A percentile compares a stretch with the other conserved stretches of the same genome.
Conservation (phyloP, 2,329 filamentous ascomycete species). For the Phyllosticta citrichinensis region DNA sequence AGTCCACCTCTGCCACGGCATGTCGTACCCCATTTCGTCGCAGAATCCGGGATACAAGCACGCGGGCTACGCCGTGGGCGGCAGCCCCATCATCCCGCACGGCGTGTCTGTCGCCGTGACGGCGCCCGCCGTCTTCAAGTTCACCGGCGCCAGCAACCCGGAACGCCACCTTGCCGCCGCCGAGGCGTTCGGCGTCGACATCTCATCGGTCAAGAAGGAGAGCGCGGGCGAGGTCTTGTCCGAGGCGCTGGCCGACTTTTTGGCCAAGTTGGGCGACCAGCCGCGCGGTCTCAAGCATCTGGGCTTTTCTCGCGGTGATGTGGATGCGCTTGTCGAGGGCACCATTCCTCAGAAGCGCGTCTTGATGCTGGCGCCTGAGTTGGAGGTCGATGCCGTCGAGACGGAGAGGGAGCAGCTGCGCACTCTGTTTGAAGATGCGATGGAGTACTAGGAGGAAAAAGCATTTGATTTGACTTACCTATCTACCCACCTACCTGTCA, state of each 20-base stretch:
- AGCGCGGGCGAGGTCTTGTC: conserved; percentile 80
- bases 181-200: conserved; percentile 82
- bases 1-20: conserved; percentile 81
- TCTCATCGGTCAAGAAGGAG: conserved; percentile 77
- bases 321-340: conserved; percentile 81
- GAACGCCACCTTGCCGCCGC: conserved; percentile 84
- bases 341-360: conserved; percentile 89
- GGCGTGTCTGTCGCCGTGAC: conserved; percentile 92
- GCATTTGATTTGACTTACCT: background rate
- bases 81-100: conserved; percentile 77
- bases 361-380: conserved; percentile 76
- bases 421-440: conserved; percentile 35
- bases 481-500: background rate
- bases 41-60: conserved; percentile 91
- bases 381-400: conserved; percentile 42
- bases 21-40: conserved; percentile 95
- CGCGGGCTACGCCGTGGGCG: conserved; percentile 66
- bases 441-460: conserved; percentile 3
- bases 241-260: conserved; percentile 72
- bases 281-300: conserved; percentile 74
- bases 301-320: conserved; percentile 65
- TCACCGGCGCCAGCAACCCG: conserved; percentile 84
- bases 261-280: conserved; percentile 79
- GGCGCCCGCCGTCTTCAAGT: conserved; percentile 85
- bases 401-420: conserved; percentile 40